A percentile compares a stretch with the other conserved stretches of the same genome.
These are phyloP conservation scores for Ogataea polymorpha DNA, from an alignment of 805 yeast genomes.

Conservation along the genomic window DNA sequence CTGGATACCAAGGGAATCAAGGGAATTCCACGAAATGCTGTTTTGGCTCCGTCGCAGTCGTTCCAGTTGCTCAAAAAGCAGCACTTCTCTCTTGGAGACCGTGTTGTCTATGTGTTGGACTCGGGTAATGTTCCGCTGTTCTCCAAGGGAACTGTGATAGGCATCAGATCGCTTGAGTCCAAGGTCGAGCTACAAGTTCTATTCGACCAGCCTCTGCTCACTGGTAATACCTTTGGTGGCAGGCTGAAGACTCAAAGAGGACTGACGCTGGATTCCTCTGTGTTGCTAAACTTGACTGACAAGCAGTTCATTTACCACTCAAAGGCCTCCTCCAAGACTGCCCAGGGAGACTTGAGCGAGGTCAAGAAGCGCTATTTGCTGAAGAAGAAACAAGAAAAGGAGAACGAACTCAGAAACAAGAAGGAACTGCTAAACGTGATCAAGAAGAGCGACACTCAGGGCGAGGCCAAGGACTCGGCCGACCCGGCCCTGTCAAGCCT, in stretches of 20 bases:
- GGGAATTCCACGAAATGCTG: constrained; percentile 82
- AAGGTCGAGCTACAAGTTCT: constrained; percentile 69
- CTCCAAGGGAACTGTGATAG: constrained; percentile 86
- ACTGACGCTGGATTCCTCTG: constrained; percentile 72
- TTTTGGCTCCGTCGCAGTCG: constrained; percentile 72
- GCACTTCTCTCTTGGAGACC: constrained; percentile 79
- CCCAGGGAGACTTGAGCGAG: constrained; percentile 23
- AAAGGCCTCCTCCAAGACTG: constrained; percentile 49
- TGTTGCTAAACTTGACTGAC: constrained; percentile 72
- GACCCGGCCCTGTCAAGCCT: background rate
- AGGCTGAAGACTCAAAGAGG: constrained; percentile 79
- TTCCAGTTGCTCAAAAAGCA: constrained; percentile 71
- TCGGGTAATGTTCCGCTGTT: constrained; percentile 88
- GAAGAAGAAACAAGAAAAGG: constrained; percentile 28
- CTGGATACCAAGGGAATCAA: constrained; percentile 55
- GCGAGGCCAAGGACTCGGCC: background rate
- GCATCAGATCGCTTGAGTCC: constrained; percentile 53
- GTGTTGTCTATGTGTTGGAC: constrained; percentile 79
- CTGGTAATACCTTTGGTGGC: constrained; percentile 81
- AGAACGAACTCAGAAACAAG: constrained; percentile 30
- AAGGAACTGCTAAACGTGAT: constrained; percentile 45
- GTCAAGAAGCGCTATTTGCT: constrained; percentile 18
- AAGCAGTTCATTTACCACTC: constrained; percentile 77
- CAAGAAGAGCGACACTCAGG: constrained; percentile 27
- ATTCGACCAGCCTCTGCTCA: constrained; percentile 78